Base-by-base conservation (phyloP, 129 eudicot species). In the Artemisia tridentata region DNA sequence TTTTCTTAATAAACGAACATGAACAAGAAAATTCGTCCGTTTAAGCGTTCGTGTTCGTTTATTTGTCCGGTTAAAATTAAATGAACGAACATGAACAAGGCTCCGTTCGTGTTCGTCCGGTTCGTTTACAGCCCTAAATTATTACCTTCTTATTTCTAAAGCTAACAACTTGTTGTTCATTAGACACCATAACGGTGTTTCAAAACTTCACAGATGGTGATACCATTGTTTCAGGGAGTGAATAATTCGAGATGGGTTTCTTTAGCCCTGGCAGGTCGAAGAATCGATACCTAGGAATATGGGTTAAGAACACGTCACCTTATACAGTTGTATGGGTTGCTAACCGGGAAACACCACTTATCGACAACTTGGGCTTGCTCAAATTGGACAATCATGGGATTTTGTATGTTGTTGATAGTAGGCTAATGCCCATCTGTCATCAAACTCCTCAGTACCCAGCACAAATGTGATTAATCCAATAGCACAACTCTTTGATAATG, bases 231-330 rank as follows among this genome's bases (percentile, higher is more conserved):
- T 68, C 73, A 0, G 48, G 12, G 7, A 51, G 27, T 2, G 3
- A 25, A 51, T 29, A 0, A n/a, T 68, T 68, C 11, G 73, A 68
- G 73, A 10, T 71, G 21, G 75, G 75, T 20, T 71, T 71, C 75
- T 71, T 71, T 41, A 55, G 65, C n/a, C 75, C 66, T 20, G 75
- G 75, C 7, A 56, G 54, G 43, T 57, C 66, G 2, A 71, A 56
- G 3, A 41, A 71, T 29, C 79, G 80, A 17, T 71, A 49, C 53
- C 53, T 49, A 4, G 53, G 53, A 2, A 49, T 49, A 12, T 49
- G 53, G 53, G 12, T 11, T 15, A 12, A 49, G 53, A 49, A 49
- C 53, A 49, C 53, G 1, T 10, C 53, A 2, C 53, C 53, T 49
- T 16, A 11, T 49, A 49, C n/a, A 49, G 12, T 49, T 15, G 53